A percentile compares a stretch with the other conserved stretches of the same genome.
These are phyloP conservation scores for Epichloe gansuensis DNA, from an alignment of 2,329 filamentous ascomycete genomes.

Conservation along the genomic window DNA sequence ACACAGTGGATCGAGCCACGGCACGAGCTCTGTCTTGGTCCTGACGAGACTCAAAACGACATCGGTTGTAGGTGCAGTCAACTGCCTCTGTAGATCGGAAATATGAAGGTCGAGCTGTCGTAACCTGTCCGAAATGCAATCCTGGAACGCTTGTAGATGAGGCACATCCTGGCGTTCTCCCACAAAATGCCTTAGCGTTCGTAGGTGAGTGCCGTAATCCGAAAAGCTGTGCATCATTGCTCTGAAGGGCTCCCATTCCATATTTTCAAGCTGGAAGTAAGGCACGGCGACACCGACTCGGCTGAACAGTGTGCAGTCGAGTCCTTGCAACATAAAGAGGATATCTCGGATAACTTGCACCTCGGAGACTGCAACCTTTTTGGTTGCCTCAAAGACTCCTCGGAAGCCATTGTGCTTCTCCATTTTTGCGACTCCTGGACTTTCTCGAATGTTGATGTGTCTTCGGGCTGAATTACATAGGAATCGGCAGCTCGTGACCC, in stretches of 20 bases:
- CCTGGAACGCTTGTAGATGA: constrained; percentile 60
- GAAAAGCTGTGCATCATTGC: constrained; percentile 35
- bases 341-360: constrained; percentile 63
- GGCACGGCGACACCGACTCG: constrained; percentile 25
- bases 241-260: constrained; percentile 38
- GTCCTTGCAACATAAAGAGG: constrained; percentile 73
- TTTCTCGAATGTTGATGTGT: constrained; percentile 18
- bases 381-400: constrained; percentile 20
- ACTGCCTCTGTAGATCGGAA: constrained; percentile 45
- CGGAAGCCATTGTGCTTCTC: constrained; percentile 23
- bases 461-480: constrained; percentile 24
- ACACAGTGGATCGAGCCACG: constrained; percentile 41
- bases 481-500: constrained; percentile 16
- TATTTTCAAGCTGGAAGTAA: constrained; percentile 33
- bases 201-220: constrained; percentile 33
- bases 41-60: constrained; percentile 55
- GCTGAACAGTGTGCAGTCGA: constrained; percentile 61
- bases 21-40: constrained; percentile 44
- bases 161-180: constrained; percentile 35
- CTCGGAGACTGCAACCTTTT: constrained; percentile 49
- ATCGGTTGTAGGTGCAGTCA: constrained; percentile 41
- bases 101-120: constrained; percentile 45
- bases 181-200: constrained; percentile 32
- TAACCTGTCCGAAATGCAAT: constrained; percentile 46
- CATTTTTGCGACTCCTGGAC: constrained; percentile 24